Evolutionary conservation across 2,329 filamentous ascomycete species (phyloP).

Genomic region (Hymenoscyphus scutula): DNA sequence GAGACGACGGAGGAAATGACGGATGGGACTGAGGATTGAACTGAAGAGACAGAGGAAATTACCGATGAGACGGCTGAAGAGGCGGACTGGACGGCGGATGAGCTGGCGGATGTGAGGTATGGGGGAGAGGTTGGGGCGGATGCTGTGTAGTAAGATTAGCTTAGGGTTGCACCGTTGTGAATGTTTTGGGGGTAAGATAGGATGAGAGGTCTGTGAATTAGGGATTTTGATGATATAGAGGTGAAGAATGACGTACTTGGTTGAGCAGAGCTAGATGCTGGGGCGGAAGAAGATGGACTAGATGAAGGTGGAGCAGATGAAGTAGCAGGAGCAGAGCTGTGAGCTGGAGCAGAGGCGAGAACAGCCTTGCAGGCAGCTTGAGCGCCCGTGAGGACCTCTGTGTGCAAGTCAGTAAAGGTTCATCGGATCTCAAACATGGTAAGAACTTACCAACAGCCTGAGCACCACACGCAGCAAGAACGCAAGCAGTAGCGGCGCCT

Average conservation of each 20-base stretch:
- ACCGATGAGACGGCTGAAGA: no score
- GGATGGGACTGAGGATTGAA: no score
- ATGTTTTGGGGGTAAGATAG: not conserved
- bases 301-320: not conserved
- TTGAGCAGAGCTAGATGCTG: not conserved
- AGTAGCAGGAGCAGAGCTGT: not conserved
- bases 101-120: no score
- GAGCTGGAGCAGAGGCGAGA: not conserved
- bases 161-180: not conserved
- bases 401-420: not conserved
- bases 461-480: constrained; percentile 22
- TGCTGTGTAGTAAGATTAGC: no score
- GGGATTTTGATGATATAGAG: not conserved
- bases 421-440: not conserved
- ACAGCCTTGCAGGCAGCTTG: constrained; percentile 13
- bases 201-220: not conserved
- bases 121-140: no score
- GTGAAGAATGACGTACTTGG: not conserved
- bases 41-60: no score
- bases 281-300: not conserved
- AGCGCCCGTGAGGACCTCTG: constrained; percentile 17
- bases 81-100: no score
- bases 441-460: constrained; percentile 21
- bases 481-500: constrained; percentile 24
- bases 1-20: no score